Evolutionary conservation across 2,329 filamentous ascomycete genomes (phyloP), one percentile per base, ranked within the genome.

Genomic region (Colletotrichum spaethianum): DNA sequence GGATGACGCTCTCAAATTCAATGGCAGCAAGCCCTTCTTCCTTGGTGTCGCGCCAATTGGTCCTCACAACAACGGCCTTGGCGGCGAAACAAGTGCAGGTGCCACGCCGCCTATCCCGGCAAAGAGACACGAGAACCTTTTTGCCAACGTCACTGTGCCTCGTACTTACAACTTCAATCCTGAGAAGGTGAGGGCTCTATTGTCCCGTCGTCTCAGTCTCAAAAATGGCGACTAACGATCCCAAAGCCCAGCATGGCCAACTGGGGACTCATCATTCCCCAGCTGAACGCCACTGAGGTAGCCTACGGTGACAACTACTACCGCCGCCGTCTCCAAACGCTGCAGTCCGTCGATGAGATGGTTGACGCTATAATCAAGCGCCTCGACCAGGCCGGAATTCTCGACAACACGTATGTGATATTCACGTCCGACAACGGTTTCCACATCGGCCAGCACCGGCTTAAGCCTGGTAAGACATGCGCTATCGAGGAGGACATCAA

Each of bases 111-210:
- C 91, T 0, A 83, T 92, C 20, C 86, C 91, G 0, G 86, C 90
- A 0, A 82, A 89, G 52, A 84, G 91, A 53, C 92, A 94, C 73
- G 82, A 85, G 50, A 80, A 92, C 76, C 84, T 93, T 0, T 94
- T 94, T 77, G 78, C 85, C 2, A 86, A 88, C 36, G 86, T 84
- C 0, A 87, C 83, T 28, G 87, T 93, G 0, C 92, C 92, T 0
- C 83, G 92, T 11, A 90, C 87, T 0, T 81, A 84, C 0, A 89
- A 90, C 77, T 94, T 94, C 80, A 94, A 94, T 75, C 91, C 92
- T 0, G 85, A 89, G 3, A 81, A 83, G 73, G 87, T 88, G 11
- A 67, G 56, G 78, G 81, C n/a, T 14, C 42, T 20, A 2, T 40
- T 18, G 3, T 1, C 20, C 6, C 28, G 12, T 55, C 52, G 12